phyloP scores from a whole-genome alignment of 75 land plant genomes.

The Sequoia sempervirens region DNA sequence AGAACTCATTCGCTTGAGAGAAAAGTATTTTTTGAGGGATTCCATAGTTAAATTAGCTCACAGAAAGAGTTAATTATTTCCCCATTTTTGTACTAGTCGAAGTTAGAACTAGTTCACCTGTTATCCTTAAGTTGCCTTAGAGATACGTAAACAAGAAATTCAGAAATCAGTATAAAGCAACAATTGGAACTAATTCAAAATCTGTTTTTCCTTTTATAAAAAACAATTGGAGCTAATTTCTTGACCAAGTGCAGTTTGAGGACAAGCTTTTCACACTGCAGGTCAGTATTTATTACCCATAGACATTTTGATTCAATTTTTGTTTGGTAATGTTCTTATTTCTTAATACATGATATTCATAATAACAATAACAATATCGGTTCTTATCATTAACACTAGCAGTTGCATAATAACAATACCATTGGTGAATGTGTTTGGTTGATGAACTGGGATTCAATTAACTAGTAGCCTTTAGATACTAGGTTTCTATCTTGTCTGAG shows the following conservation, averaged over 20 bases:
- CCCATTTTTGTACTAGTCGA: background rate
- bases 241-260: constrained; percentile 70
- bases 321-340: background rate
- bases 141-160: constrained; percentile 82
- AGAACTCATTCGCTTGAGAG: background rate
- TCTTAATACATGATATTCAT: background rate
- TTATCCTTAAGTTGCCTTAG: constrained; percentile 6
- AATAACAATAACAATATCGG: background rate
- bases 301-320: background rate
- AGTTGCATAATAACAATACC: background rate
- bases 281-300: constrained; percentile 17
- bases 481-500: background rate
- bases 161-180: constrained; percentile 84
- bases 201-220: too few species aligned
- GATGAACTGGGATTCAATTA: background rate
- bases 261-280: constrained; percentile 76
- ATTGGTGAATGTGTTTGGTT: background rate
- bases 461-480: background rate
- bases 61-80: background rate
- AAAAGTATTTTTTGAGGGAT: background rate
- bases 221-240: constrained; percentile 82
- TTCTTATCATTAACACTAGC: background rate
- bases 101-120: background rate
- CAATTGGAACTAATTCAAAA: too few species aligned
- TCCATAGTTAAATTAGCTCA: background rate